These are phyloP conservation scores for Boletus fagicola DNA, from an alignment of 768 basidiomycete genomes.

Conservation along the genomic window DNA sequence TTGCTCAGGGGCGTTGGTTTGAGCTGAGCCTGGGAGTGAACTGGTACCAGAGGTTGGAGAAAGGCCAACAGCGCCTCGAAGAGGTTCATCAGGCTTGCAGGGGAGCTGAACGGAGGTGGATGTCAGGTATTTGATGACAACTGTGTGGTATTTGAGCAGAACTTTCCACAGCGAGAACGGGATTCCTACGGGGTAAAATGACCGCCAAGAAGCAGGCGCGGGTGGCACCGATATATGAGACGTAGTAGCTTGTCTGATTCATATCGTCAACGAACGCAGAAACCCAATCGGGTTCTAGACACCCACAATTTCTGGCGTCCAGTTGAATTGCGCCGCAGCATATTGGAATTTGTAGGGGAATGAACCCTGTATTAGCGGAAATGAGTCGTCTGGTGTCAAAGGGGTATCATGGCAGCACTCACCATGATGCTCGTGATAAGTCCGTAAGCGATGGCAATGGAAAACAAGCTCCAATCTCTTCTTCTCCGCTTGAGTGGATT, in stretches of 20 bases:
- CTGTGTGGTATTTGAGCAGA: conserved; percentile 32
- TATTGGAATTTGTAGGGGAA: conserved; percentile 63
- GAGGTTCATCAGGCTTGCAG: conserved; percentile 18
- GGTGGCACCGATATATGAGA: conserved; percentile 51
- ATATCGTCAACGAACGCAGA: not conserved
- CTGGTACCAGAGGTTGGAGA: conserved; percentile 2
- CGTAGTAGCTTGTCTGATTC: conserved; percentile 67
- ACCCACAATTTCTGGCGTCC: conserved; percentile 63
- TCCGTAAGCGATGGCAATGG: conserved; percentile 54
- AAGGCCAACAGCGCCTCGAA: not conserved
- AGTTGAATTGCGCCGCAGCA: conserved; percentile 56
- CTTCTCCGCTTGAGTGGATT: conserved; percentile 42
- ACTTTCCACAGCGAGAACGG: not conserved
- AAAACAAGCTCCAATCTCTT: conserved; percentile 65
- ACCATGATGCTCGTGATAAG: conserved; percentile 45
- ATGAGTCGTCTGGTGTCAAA: not conserved
- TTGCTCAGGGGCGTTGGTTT: conserved; percentile 1
- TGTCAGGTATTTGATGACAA: conserved; percentile 53
- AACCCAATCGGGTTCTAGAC: not conserved
- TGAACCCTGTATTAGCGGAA: conserved; percentile 46
- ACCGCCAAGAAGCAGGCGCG: conserved; percentile 56
- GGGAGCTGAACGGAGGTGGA: conserved; percentile 32
- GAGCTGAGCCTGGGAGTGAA: conserved; percentile 3
- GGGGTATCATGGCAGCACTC: conserved; percentile 25
- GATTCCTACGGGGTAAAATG: conserved; percentile 57